Percentiles rank a stretch among this genome's conserved stretches.
phyloP scores from a whole-genome alignment of 495 filamentous ascomycete species.

The Penicillium paradoxum region DNA sequence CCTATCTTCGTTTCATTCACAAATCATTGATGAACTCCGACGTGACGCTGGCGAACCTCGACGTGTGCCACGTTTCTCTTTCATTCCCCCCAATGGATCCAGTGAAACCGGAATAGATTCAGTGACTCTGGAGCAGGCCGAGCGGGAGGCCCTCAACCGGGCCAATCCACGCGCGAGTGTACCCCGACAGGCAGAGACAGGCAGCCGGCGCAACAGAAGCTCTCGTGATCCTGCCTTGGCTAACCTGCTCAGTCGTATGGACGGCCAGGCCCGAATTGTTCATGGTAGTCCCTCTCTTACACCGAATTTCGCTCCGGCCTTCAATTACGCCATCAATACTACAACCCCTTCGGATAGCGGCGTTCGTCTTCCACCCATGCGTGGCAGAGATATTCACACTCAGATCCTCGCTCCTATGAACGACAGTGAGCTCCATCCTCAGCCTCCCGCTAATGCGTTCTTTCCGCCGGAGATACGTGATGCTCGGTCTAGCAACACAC shows the following conservation, averaged over 20 bases:
- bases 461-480: conserved; percentile 6
- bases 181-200: conserved; percentile 26
- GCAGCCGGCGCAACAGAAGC: conserved; percentile 31
- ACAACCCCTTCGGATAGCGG: conserved; percentile 19
- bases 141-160: conserved; percentile 25
- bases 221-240: conserved; percentile 23
- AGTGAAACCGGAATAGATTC: conserved; percentile 33
- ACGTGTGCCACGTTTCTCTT: conserved; percentile 14
- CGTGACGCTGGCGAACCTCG: conserved; percentile 25
- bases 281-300: conserved; percentile 26
- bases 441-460: conserved; percentile 4
- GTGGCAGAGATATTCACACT: conserved; percentile 13
- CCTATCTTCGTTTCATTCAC: conserved; percentile 31
- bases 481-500: conserved; percentile 24
- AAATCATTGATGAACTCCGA: conserved; percentile 44
- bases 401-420: conserved; percentile 20
- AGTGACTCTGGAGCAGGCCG: conserved; percentile 30
- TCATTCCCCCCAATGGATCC: conserved; percentile 24
- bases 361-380: conserved; percentile 24
- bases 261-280: neutral
- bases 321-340: conserved; percentile 26
- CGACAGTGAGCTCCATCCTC: conserved; percentile 10
- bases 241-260: conserved; percentile 24
- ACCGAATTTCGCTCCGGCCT: conserved; percentile 45
- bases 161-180: conserved; percentile 14